Percentiles rank a stretch among this genome's conserved stretches.
Conservation (phyloP, 2,329 filamentous ascomycete genomes). For the Venturia pyrina region DNA sequence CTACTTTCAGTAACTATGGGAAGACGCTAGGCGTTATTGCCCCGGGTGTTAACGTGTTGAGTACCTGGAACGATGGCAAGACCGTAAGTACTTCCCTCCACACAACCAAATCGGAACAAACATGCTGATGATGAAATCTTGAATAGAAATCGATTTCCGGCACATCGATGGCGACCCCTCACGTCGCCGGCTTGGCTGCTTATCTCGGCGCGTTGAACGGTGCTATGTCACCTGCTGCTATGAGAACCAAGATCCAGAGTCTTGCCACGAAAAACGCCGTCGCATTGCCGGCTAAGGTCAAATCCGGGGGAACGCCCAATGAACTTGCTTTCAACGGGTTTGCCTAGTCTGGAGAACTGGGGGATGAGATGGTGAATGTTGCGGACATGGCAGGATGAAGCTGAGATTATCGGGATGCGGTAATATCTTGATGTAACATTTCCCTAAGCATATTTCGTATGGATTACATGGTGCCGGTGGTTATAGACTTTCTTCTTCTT, state of each 20-base stretch:
- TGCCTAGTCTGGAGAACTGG: neutral
- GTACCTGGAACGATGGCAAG: neutral
- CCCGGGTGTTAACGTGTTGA: slow-evolving; percentile 11
- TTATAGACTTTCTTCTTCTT: no score
- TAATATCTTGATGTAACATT: no score
- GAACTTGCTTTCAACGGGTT: slow-evolving; percentile 10
- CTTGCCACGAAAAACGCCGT: neutral
- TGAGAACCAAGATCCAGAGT: slow-evolving; percentile 1
- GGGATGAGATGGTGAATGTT: no score
- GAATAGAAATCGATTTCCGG: slow-evolving; percentile 26
- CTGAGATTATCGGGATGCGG: no score
- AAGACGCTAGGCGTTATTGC: slow-evolving; percentile 7
- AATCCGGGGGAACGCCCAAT: slow-evolving; percentile 1
- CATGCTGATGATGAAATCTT: no score
- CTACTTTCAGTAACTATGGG: slow-evolving; percentile 12
- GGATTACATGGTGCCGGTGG: no score
- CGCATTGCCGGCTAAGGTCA: neutral
- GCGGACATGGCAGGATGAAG: no score
- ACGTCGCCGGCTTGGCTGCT: slow-evolving; percentile 57
- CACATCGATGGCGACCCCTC: slow-evolving; percentile 57
- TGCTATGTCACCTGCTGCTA: neutral
- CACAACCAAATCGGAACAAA: no score
- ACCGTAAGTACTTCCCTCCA: neutral
- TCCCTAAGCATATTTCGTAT: no score
- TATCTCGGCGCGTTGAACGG: slow-evolving; percentile 42